These are phyloP conservation scores for Crithidia sp. DNA, from an alignment of 208 protist species.

Conservation along the genomic window DNA sequence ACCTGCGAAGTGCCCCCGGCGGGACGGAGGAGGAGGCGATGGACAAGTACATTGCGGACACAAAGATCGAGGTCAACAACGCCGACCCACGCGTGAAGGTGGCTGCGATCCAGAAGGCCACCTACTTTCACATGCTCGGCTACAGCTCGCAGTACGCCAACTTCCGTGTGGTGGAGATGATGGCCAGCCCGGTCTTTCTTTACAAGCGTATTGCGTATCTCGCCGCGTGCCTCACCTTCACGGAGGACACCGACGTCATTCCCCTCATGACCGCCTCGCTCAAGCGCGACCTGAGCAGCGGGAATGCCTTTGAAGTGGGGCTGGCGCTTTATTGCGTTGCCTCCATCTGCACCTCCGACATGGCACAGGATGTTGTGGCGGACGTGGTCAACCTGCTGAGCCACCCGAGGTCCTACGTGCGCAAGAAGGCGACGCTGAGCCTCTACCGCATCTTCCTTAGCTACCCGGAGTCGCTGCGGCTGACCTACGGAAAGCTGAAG, in stretches of 20 bases:
- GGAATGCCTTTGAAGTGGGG: constrained; percentile 95
- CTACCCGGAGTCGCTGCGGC: constrained; percentile 97
- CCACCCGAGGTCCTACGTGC: constrained; percentile 90
- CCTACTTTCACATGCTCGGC: constrained; percentile 98
- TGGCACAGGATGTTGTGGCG: constrained; percentile 95
- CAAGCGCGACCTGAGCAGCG: constrained; percentile 95
- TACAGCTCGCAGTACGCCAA: constrained; percentile 96
- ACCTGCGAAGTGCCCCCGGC: constrained; percentile 87
- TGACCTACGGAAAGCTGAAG: constrained; percentile 95
- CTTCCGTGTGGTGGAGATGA: constrained; percentile 97
- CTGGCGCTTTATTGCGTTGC: constrained; percentile 96
- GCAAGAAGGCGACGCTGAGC: constrained; percentile 96
- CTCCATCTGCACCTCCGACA: constrained; percentile 96
- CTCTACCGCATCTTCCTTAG: constrained; percentile 98
- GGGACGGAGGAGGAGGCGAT: constrained; percentile 94
- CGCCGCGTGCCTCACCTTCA: constrained; percentile 95
- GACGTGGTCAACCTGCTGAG: constrained; percentile 95
- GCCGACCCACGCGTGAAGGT: constrained; percentile 92
- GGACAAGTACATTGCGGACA: constrained; percentile 91
- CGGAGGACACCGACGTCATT: constrained; percentile 95
- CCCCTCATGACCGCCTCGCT: constrained; percentile 97
- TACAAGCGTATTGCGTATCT: constrained; percentile 95
- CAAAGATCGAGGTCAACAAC: constrained; percentile 94
- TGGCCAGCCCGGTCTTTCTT: constrained; percentile 84
- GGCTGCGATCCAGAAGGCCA: constrained; percentile 96